These are phyloP conservation scores for Tanozyma kutaoensis DNA, from an alignment of 805 yeast species.

Conservation along the genomic window DNA sequence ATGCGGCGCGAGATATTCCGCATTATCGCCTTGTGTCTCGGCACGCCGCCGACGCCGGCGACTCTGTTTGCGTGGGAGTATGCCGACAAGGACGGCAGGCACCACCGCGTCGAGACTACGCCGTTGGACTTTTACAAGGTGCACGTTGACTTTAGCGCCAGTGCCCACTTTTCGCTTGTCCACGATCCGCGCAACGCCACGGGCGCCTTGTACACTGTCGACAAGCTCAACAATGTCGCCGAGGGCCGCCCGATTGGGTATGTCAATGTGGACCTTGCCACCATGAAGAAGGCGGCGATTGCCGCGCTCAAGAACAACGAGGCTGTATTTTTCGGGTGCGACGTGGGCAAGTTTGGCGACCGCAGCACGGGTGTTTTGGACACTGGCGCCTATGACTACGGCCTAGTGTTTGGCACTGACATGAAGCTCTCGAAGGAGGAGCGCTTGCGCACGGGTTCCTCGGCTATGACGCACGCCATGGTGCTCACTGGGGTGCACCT, in stretches of 20 bases:
- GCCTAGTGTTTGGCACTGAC: constrained; percentile 13
- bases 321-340: constrained; percentile 9
- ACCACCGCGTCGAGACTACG: constrained; percentile 5
- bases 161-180: constrained; percentile 6
- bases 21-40: constrained; percentile 8
- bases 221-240: constrained; percentile 8
- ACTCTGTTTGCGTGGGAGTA: constrained; percentile 7
- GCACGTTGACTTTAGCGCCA: no score
- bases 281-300: constrained; percentile 6
- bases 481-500: constrained; percentile 8
- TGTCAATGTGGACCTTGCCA: constrained; percentile 7
- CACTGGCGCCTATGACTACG: constrained; percentile 6
- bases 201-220: constrained; percentile 6
- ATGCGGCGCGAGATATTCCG: constrained; percentile 7
- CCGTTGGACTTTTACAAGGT: constrained; percentile 8
- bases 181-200: constrained; percentile 10
- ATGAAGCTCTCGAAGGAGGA: constrained; percentile 5
- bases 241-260: constrained; percentile 7
- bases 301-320: constrained; percentile 5
- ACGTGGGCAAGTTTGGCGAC: constrained; percentile 9
- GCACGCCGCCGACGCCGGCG: constrained; percentile 7
- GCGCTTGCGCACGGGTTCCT: constrained; percentile 7
- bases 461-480: constrained; percentile 12
- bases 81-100: constrained; percentile 6
- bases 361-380: constrained; percentile 10